Evolutionary conservation across 345 rosid genomes (phyloP).

Genomic region (Erucastrum elatum): DNA sequence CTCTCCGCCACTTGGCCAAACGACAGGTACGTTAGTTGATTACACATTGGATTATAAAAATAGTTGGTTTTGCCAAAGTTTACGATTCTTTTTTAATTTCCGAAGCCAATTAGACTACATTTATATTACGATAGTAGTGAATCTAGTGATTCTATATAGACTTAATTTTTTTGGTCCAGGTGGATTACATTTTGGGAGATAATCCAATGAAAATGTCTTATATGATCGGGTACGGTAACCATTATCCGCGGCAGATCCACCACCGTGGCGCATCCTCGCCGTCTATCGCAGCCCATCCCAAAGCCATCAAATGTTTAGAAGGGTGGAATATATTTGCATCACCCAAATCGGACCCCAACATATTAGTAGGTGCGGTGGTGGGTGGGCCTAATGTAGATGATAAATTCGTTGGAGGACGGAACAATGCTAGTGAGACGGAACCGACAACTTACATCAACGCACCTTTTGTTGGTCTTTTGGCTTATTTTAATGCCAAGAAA

Average conservation of each 20-base stretch:
- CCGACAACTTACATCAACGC: slow-evolving; percentile 93
- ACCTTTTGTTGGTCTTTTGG: slow-evolving; percentile 86
- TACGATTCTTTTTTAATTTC: neutral
- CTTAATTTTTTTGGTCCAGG: neutral
- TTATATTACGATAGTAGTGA: too few relatives aligned
- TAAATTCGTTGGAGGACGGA: slow-evolving; percentile 47
- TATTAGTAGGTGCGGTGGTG: slow-evolving; percentile 69
- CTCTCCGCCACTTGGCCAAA: slow-evolving; percentile 73
- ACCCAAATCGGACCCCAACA: slow-evolving; percentile 60
- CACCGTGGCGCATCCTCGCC: slow-evolving; percentile 85
- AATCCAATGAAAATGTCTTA: slow-evolving; percentile 78
- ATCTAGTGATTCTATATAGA: neutral
- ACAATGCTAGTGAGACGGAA: slow-evolving; percentile 42
- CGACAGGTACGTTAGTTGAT: slow-evolving; percentile 42
- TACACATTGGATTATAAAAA: neutral
- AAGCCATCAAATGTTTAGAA: slow-evolving; percentile 51
- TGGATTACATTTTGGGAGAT: slow-evolving; percentile 81
- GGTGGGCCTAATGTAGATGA: slow-evolving; percentile 83
- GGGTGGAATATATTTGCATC: slow-evolving; percentile 68
- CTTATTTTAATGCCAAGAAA: slow-evolving; percentile 51
- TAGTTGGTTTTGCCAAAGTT: too few relatives aligned
- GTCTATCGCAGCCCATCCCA: slow-evolving; percentile 53
- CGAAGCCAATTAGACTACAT: too few relatives aligned
- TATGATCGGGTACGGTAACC: slow-evolving; percentile 79
- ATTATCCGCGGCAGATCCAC: slow-evolving; percentile 70